Evolutionary conservation across 2,329 filamentous ascomycete genomes (phyloP).

Genomic region (Didymosphaeria variabile): DNA sequence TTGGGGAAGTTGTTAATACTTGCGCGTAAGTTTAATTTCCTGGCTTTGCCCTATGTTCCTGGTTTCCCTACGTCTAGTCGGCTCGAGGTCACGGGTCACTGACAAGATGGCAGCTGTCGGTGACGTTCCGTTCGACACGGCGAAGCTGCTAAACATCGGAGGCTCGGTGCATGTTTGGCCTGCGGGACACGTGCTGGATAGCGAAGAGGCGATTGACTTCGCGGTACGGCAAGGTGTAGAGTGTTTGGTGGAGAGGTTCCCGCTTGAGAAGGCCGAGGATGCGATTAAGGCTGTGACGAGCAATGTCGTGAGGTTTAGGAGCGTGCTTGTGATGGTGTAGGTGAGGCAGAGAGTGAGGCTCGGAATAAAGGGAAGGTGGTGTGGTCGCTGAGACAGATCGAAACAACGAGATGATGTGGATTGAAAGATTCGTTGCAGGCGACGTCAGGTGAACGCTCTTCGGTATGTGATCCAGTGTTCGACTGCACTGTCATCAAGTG

Average conservation of each 20-base stretch:
- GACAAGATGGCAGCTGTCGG: constrained; percentile 50
- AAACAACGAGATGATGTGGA: neutral
- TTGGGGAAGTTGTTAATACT: constrained; percentile 69
- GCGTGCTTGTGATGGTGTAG: constrained; percentile 59
- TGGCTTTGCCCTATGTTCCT: too few species aligned
- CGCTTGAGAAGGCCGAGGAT: constrained; percentile 60
- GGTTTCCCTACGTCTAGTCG: neutral
- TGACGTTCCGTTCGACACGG: constrained; percentile 55
- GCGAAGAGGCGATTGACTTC: constrained; percentile 63
- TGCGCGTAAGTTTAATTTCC: constrained; percentile 49
- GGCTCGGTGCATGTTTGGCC: constrained; percentile 63
- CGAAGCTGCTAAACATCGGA: constrained; percentile 57
- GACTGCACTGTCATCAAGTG: neutral
- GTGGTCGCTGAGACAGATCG: neutral
- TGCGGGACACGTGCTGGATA: constrained; percentile 61
- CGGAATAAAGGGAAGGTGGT: constrained; percentile 17
- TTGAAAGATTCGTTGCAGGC: neutral
- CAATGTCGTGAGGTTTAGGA: constrained; percentile 61
- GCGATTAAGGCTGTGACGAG: constrained; percentile 61
- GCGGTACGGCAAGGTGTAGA: constrained; percentile 58
- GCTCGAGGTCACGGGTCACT: constrained; percentile 11
- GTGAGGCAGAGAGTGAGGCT: constrained; percentile 17
- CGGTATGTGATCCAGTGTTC: neutral
- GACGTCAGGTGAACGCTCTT: neutral
- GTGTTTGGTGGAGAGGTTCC: constrained; percentile 64